Conservation (phyloP, 1,284 basidiomycete species). For the Phlebopus sp. region DNA sequence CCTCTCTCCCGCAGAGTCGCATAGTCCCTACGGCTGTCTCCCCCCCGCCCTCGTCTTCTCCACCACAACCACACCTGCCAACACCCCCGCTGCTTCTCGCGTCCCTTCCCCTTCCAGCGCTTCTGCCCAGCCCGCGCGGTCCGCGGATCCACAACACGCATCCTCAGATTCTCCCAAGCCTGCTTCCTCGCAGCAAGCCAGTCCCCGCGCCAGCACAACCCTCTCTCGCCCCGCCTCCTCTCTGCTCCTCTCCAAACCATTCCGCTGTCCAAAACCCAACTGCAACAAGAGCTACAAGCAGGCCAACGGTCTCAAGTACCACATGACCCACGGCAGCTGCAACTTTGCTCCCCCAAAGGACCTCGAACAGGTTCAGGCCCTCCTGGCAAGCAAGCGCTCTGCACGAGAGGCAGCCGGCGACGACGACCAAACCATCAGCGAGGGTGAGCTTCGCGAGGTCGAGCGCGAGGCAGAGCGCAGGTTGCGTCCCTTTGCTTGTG, state of each 20-base stretch:
- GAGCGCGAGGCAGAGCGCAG: conserved; percentile 81
- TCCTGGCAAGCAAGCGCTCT: conserved; percentile 59
- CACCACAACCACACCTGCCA: conserved; percentile 37
- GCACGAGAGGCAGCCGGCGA: conserved; percentile 37
- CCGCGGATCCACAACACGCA: conserved; percentile 9
- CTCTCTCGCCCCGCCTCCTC: conserved; percentile 51
- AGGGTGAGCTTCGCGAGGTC: conserved; percentile 69
- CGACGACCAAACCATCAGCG: conserved; percentile 48
- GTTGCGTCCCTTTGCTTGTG: conserved; percentile 83
- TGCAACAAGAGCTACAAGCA: conserved; percentile 99
- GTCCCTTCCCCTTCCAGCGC: conserved; percentile 36
- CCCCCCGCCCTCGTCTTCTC: conserved; percentile 64
- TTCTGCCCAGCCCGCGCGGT: conserved; percentile 19
- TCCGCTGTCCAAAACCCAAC: conserved; percentile 94
- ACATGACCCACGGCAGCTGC: conserved; percentile 92
- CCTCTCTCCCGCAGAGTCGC: conserved; percentile 31
- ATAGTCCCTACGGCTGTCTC: conserved; percentile 46
- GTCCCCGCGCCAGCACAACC: conserved; percentile 44
- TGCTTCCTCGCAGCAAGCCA: conserved; percentile 20
- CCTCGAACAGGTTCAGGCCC: conserved; percentile 65
- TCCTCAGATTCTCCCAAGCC: conserved; percentile 14
- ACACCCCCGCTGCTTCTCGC: conserved; percentile 42
- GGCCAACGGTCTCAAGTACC: conserved; percentile 95
- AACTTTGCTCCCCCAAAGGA: conserved; percentile 87
- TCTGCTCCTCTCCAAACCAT: conserved; percentile 77